These are phyloP conservation scores for Wickerhamiella allomyrinae DNA, from an alignment of 805 yeast genomes.

Conservation along the genomic window DNA sequence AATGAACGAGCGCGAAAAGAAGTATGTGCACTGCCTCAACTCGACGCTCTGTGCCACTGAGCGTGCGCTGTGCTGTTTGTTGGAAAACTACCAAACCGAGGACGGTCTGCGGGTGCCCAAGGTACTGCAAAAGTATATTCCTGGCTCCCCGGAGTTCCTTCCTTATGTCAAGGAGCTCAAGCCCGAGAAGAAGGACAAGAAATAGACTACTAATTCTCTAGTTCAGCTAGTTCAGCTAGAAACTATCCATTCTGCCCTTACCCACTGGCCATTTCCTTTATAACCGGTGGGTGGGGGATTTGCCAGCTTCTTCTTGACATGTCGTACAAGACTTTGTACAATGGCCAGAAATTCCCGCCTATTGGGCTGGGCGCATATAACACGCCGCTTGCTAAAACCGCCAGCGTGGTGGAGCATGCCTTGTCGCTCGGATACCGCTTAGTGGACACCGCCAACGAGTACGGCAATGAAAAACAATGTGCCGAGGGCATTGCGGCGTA, in stretches of 20 bases:
- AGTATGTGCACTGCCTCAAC: constrained; percentile 95
- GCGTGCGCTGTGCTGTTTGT: constrained; percentile 92
- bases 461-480: constrained; percentile 50
- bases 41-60: constrained; percentile 95
- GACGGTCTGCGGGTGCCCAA: constrained; percentile 90
- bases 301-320: too few species aligned
- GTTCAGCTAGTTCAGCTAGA: too few species aligned
- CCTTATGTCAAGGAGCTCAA: constrained; percentile 72
- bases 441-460: constrained; percentile 53
- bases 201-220: constrained; percentile 6
- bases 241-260: too few species aligned
- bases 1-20: constrained; percentile 88
- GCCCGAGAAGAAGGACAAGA: constrained; percentile 16
- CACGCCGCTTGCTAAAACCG: constrained; percentile 11
- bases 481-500: constrained; percentile 19
- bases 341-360: constrained; percentile 9
- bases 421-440: constrained; percentile 55
- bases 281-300: too few species aligned
- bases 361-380: constrained; percentile 19
- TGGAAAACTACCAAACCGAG: constrained; percentile 96
- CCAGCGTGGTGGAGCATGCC: constrained; percentile 39
- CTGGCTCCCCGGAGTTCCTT: constrained; percentile 95
- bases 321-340: neutral
- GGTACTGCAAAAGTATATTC: constrained; percentile 89
- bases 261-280: too few species aligned